phyloP scores from a whole-genome alignment of 495 filamentous ascomycete genomes.

The Penicillium herquei region DNA sequence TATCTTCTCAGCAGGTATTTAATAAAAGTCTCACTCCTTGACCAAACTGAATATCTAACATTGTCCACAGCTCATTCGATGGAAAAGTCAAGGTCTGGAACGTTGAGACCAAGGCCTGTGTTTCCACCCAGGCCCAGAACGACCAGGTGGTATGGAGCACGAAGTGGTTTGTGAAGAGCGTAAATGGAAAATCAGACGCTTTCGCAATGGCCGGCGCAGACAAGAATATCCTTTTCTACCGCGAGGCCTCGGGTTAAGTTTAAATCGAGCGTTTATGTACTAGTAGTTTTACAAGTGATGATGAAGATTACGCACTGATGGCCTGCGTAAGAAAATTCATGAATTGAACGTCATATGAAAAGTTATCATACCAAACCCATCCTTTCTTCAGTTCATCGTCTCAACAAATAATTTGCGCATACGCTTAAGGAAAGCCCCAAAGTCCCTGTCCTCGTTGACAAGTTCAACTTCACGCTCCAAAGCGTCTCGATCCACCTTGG shows the following conservation, averaged over 20 bases:
- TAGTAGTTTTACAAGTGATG: too few relatives aligned
- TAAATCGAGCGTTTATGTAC: background rate
- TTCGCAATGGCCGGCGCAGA: constrained; percentile 86
- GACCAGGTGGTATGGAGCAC: constrained; percentile 84
- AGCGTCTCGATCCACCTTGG: constrained; percentile 73
- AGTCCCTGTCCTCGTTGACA: constrained; percentile 77
- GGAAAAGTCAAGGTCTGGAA: constrained; percentile 96
- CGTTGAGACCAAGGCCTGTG: constrained; percentile 74
- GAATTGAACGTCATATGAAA: constrained; percentile 13
- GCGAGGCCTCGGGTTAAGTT: constrained; percentile 79
- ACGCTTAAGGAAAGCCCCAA: constrained; percentile 78
- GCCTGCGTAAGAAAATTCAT: constrained; percentile 11
- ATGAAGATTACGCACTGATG: too few relatives aligned
- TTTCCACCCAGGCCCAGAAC: constrained; percentile 89
- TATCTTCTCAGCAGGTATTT: constrained; percentile 79
- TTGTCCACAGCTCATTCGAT: constrained; percentile 63
- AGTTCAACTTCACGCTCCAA: constrained; percentile 70
- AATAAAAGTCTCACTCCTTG: background rate
- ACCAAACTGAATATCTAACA: constrained; percentile 1
- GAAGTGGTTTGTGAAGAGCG: constrained; percentile 80
- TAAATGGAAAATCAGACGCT: constrained; percentile 67
- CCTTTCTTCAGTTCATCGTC: constrained; percentile 44
- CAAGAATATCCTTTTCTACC: constrained; percentile 79
- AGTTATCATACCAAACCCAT: background rate
- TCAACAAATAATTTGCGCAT: constrained; percentile 86